Evolutionary conservation across 768 basidiomycete species (phyloP).

Genomic region (Lactarius vividus): DNA sequence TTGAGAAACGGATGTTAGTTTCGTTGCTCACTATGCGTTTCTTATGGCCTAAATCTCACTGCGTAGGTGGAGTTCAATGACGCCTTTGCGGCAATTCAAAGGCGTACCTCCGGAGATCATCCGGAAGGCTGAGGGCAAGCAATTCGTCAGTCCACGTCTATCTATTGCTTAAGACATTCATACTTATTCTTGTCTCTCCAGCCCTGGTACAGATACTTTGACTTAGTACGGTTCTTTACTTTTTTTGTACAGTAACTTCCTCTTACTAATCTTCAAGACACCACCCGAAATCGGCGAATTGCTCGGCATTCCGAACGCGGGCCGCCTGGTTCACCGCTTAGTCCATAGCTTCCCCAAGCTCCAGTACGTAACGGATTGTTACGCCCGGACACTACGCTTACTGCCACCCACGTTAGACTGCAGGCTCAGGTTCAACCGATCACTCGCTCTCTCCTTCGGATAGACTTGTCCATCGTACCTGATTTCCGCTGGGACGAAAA

Average conservation of each 20-base stretch:
- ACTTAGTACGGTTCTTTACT: constrained; percentile 48
- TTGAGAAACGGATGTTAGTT: constrained; percentile 75
- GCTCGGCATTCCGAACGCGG: constrained; percentile 91
- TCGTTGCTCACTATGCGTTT: not conserved
- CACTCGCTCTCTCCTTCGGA: constrained; percentile 86
- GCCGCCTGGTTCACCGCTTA: constrained; percentile 84
- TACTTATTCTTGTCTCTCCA: constrained; percentile 32
- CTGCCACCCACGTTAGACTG: constrained; percentile 49
- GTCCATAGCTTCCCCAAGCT: constrained; percentile 97
- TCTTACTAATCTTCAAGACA: constrained; percentile 37
- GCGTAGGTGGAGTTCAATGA: constrained; percentile 94
- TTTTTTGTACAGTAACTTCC: not conserved
- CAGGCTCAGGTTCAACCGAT: constrained; percentile 97
- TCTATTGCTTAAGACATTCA: not conserved
- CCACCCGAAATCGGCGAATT: constrained; percentile 95
- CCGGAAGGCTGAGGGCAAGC: constrained; percentile 92
- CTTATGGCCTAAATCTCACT: not conserved
- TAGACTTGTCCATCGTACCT: constrained; percentile 93
- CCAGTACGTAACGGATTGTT: constrained; percentile 49
- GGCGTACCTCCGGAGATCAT: constrained; percentile 83
- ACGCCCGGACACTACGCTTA: not conserved
- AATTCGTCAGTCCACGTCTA: constrained; percentile 67
- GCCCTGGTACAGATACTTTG: constrained; percentile 98
- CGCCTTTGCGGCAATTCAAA: constrained; percentile 93
- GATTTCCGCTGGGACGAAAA: constrained; percentile 99